phyloP scores from a whole-genome alignment of 2,329 filamentous ascomycete genomes.

The Phaeomoniella chlamydospora region DNA sequence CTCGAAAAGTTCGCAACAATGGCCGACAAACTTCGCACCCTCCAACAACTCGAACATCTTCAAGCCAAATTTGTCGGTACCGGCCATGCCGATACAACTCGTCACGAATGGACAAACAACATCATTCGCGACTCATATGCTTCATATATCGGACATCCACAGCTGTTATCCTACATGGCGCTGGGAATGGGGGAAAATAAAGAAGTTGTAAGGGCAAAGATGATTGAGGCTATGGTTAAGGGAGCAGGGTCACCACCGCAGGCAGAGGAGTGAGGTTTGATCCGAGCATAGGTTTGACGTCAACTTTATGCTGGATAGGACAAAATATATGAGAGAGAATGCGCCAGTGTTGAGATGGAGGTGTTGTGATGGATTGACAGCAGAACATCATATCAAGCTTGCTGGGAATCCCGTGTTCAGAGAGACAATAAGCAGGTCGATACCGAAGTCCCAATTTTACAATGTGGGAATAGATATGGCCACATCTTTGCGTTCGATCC shows the following conservation, averaged over 20 bases:
- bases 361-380: no score
- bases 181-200: conserved; percentile 76
- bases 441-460: no score
- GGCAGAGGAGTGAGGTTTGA: conserved; percentile 10
- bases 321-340: no score
- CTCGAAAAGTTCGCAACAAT: no score
- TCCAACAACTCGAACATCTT: conserved; percentile 93
- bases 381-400: no score
- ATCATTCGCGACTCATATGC: conserved; percentile 87
- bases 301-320: no score
- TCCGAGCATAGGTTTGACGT: no score
- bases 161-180: conserved; percentile 75
- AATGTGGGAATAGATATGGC: no score
- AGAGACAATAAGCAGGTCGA: no score
- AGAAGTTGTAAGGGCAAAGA: conserved; percentile 61
- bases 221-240: conserved; percentile 62
- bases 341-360: no score
- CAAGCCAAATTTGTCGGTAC: conserved; percentile 94
- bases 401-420: no score
- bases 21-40: conserved; percentile 96
- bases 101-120: conserved; percentile 95
- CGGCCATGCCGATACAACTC: conserved; percentile 89
- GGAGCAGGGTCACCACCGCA: conserved; percentile 53
- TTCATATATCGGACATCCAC: conserved; percentile 78
- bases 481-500: no score